These are phyloP conservation scores for Byssoonygena ceratinophila DNA, from an alignment of 2,329 filamentous ascomycete species.

Conservation along the genomic window DNA sequence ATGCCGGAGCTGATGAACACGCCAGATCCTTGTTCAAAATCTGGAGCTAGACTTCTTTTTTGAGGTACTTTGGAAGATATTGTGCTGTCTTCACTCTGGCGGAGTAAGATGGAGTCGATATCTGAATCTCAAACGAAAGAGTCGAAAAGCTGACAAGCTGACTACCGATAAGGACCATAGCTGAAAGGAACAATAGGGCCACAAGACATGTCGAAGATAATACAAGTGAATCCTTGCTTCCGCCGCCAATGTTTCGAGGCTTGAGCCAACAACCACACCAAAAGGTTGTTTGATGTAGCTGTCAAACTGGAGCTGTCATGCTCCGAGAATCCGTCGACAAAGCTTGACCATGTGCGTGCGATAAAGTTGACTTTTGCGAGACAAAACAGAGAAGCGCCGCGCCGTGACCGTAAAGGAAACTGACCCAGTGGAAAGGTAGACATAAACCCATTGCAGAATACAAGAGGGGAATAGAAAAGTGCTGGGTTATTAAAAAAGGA, in stretches of 20 bases:
- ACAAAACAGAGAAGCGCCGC: conserved; percentile 30
- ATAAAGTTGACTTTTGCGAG: conserved; percentile 28
- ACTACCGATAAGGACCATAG: conserved; percentile 33
- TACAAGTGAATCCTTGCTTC: conserved; percentile 35
- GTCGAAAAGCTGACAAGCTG: conserved; percentile 28
- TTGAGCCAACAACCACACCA: conserved; percentile 25
- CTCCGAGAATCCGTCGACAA: conserved; percentile 28
- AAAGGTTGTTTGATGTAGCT: conserved; percentile 4
- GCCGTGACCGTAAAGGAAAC: conserved; percentile 28
- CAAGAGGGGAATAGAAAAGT: conserved; percentile 22
- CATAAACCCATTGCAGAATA: conserved; percentile 31
- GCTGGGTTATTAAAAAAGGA: conserved; percentile 14
- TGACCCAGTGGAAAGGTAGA: conserved; percentile 24
- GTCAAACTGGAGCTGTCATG: conserved; percentile 26
- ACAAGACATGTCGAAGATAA: conserved; percentile 36
- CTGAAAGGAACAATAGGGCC: conserved; percentile 31
- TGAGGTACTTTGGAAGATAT: conserved; percentile 10
- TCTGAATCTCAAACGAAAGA: conserved; percentile 30
- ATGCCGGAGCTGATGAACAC: conserved; percentile 3
- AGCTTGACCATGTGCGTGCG: conserved; percentile 23
- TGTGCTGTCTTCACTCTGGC: conserved; percentile 9
- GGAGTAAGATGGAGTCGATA: conserved; percentile 30
- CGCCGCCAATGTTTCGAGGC: conserved; percentile 33
- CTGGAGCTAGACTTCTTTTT: conserved; percentile 2
- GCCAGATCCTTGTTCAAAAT: conserved; percentile 2